Percentiles rank a stretch among this genome's conserved stretches.
Conservation (phyloP, 1,139 yeast genomes). For the Candida freyschussii region DNA sequence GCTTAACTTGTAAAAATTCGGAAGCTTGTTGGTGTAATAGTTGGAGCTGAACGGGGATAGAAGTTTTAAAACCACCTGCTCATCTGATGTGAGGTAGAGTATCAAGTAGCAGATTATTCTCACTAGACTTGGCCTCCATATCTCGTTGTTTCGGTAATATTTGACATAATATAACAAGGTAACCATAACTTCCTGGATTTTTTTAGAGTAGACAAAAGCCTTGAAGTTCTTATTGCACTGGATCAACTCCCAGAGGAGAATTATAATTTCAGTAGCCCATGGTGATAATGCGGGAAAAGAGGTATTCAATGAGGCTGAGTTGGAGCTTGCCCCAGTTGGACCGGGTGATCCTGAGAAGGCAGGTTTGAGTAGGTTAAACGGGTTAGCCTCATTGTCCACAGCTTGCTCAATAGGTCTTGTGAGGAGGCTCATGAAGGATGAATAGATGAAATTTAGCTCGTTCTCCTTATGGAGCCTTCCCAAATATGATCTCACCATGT, state of each 20-base stretch:
- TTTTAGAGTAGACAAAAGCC: constrained; percentile 41
- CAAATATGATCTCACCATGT: constrained; percentile 47
- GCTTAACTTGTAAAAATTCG: constrained; percentile 39
- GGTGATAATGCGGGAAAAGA: constrained; percentile 36
- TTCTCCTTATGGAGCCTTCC: constrained; percentile 49
- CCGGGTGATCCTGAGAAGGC: constrained; percentile 13
- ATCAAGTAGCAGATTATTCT: constrained; percentile 58
- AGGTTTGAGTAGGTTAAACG: constrained; percentile 28
- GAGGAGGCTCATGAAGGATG: constrained; percentile 44
- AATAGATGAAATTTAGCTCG: constrained; percentile 46
- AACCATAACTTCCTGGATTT: constrained; percentile 51
- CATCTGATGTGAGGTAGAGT: constrained; percentile 55
- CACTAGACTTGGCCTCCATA: constrained; percentile 42
- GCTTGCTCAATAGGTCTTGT: constrained; percentile 40
- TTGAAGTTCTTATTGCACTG: constrained; percentile 64
- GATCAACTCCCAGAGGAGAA: constrained; percentile 70
- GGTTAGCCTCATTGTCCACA: constrained; percentile 33
- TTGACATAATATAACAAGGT: constrained; percentile 53
- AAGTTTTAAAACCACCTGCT: constrained; percentile 34
- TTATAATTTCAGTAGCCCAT: constrained; percentile 52
- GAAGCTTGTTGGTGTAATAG: constrained; percentile 41
- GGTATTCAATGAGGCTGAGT: constrained; percentile 5
- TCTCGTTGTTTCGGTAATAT: constrained; percentile 39
- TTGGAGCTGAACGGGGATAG: constrained; percentile 39
- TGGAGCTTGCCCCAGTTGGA: constrained; percentile 3